Conservation (phyloP, 2,329 filamentous ascomycete genomes). For the Talaromyces islandicus region DNA sequence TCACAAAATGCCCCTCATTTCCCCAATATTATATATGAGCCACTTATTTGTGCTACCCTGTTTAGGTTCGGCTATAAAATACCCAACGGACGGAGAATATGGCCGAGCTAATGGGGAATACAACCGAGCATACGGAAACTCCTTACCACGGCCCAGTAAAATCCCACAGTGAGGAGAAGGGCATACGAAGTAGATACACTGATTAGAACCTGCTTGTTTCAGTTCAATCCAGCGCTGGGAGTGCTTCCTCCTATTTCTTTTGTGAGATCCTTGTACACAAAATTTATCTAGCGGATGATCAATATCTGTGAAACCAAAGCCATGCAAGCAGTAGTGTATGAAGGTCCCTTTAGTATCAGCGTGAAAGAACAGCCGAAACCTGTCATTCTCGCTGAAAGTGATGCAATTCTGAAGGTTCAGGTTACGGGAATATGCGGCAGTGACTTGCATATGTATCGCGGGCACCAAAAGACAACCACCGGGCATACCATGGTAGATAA, state of each 20-base stretch:
- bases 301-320: constrained; percentile 28
- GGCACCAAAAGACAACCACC: constrained; percentile 44
- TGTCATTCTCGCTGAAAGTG: constrained; percentile 58
- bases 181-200: neutral
- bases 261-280: neutral
- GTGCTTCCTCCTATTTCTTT: neutral
- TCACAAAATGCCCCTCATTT: neutral
- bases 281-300: neutral
- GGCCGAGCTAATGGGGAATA: neutral
- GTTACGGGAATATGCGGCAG: constrained; percentile 76
- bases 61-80: neutral
- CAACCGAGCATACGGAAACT: neutral
- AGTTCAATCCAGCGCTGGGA: no score
- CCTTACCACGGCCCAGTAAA: neutral
- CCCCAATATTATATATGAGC: neutral
- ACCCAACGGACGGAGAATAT: neutral
- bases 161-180: neutral
- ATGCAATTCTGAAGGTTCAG: constrained; percentile 72
- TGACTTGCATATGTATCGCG: constrained; percentile 76
- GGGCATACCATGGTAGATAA: constrained; percentile 39
- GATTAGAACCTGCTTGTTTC: neutral
- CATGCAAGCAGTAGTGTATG: constrained; percentile 82
- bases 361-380: constrained; percentile 72
- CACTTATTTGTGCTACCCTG: neutral
- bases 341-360: constrained; percentile 64